Conservation (phyloP, 2,329 filamentous ascomycete species). For the Trichoderma simmonsii region DNA sequence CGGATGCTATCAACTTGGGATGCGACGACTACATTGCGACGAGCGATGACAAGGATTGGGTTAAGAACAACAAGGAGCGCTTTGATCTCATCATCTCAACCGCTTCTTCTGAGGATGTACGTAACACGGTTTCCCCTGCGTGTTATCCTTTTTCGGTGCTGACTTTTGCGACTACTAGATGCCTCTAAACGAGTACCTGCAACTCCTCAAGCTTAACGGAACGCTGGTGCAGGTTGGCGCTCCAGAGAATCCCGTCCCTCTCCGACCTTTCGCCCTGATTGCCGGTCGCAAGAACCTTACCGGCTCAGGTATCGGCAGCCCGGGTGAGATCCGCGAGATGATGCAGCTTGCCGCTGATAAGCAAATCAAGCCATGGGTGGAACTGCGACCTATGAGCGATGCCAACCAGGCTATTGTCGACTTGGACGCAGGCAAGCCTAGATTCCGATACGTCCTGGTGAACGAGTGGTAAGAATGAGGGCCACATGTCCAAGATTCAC, state of each 20-base stretch:
- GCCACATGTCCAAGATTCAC: neutral
- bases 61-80: constrained; percentile 45
- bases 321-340: constrained; percentile 59
- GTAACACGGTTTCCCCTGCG: neutral
- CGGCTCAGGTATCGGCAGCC: constrained; percentile 46
- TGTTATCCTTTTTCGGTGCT: neutral
- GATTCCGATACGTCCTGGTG: constrained; percentile 46
- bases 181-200: constrained; percentile 60
- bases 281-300: constrained; percentile 49
- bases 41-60: constrained; percentile 53
- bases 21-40: constrained; percentile 49
- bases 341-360: constrained; percentile 54
- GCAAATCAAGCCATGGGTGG: constrained; percentile 54
- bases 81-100: constrained; percentile 61
- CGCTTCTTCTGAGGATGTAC: constrained; percentile 41
- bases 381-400: constrained; percentile 53
- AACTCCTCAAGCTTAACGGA: constrained; percentile 56
- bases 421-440: constrained; percentile 51
- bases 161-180: constrained; percentile 36
- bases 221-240: constrained; percentile 62
- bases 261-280: constrained; percentile 47
- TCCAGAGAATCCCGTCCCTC: constrained; percentile 23
- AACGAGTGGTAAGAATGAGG: constrained; percentile 29
- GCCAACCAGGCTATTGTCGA: constrained; percentile 56
- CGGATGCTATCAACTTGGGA: constrained; percentile 55